A percentile compares a stretch with the other conserved stretches of the same genome.
Conservation (phyloP, 805 yeast species). For the Kluyveromyces nonfermentans region DNA sequence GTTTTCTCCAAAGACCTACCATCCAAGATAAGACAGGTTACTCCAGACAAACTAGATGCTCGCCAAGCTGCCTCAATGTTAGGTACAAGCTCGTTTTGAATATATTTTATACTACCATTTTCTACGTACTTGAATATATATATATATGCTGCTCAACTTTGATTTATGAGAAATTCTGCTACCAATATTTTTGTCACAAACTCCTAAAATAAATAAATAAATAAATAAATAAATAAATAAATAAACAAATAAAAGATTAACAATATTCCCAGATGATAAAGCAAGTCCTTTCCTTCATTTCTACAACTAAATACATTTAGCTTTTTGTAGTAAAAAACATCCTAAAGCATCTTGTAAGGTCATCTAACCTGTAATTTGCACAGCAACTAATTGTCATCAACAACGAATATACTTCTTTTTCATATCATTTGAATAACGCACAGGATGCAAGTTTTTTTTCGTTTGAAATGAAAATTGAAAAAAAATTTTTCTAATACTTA, state of each 20-base stretch:
- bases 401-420: neutral
- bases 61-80: slow-evolving; percentile 73
- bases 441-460: neutral
- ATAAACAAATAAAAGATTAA: no score
- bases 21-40: slow-evolving; percentile 3
- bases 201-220: no score
- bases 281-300: no score
- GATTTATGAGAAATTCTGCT: no score
- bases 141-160: no score
- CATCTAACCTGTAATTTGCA: neutral
- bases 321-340: no score
- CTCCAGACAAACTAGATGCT: slow-evolving; percentile 51
- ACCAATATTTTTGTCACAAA: no score
- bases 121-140: neutral
- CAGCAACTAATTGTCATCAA: neutral
- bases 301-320: no score
- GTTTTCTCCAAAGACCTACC: slow-evolving; percentile 2
- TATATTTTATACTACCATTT: neutral
- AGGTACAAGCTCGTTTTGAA: slow-evolving; percentile 63
- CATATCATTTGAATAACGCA: neutral
- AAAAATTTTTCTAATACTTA: neutral
- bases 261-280: no score
- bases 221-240: no score
- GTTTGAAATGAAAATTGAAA: neutral
- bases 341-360: no score